Conservation (phyloP, 768 basidiomycete genomes). For the Krasilnikovozyma curviuscula region DNA sequence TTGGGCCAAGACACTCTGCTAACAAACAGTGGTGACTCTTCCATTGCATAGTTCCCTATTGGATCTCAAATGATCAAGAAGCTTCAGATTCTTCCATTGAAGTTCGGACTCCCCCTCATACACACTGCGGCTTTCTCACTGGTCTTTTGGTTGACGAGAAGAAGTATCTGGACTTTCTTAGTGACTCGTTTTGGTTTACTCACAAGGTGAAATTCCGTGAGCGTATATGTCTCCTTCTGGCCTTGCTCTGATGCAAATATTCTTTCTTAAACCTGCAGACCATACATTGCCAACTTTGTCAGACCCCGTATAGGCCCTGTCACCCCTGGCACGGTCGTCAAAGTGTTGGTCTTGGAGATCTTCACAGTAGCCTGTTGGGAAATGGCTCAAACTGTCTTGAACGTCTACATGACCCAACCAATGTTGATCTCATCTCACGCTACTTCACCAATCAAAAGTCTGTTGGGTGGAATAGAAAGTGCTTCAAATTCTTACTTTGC, state of each 20-base stretch:
- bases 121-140: conserved; percentile 6
- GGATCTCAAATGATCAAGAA: background rate
- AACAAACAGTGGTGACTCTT: background rate
- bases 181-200: conserved; percentile 9
- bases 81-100: conserved; percentile 1
- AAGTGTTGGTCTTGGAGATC: conserved; percentile 1
- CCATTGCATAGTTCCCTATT: background rate
- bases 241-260: background rate
- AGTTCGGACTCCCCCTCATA: conserved; percentile 5
- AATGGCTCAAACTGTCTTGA: conserved; percentile 1
- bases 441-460: conserved; percentile 2
- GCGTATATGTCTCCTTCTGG: background rate
- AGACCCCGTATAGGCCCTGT: background rate
- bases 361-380: conserved; percentile 8
- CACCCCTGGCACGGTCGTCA: background rate
- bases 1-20: background rate
- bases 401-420: conserved; percentile 12
- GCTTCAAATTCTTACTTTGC: conserved; percentile 1
- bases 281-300: conserved; percentile 10
- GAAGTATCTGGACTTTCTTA: conserved; percentile 2
- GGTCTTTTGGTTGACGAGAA: background rate
- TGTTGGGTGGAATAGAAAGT: conserved; percentile 1
- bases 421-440: conserved; percentile 9
- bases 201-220: conserved; percentile 7
- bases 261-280: background rate